These are phyloP conservation scores for Sisymbrium irio DNA, from an alignment of 345 rosid species.

Conservation along the genomic window DNA sequence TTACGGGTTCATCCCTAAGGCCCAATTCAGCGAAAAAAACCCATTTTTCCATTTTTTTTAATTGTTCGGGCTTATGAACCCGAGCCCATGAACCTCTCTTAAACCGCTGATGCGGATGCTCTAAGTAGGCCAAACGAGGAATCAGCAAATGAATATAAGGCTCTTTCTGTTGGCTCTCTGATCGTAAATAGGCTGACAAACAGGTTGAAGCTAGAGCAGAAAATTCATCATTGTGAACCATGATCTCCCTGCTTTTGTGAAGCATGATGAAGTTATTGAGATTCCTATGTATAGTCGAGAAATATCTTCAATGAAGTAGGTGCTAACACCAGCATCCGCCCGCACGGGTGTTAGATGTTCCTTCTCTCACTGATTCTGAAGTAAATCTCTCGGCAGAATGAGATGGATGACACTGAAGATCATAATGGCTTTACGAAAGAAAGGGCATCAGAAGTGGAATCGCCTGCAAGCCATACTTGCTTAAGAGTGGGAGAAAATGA, in stretches of 20 bases:
- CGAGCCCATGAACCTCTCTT: no score
- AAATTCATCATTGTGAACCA: background rate
- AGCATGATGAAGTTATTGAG: conserved; percentile 38
- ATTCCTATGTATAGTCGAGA: conserved; percentile 24
- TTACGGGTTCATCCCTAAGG: no score
- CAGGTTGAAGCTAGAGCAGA: no score
- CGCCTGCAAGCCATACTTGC: conserved; percentile 25
- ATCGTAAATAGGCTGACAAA: no score
- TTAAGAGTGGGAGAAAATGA: conserved; percentile 33
- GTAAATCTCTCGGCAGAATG: conserved; percentile 26
- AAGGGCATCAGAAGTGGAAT: conserved; percentile 20
- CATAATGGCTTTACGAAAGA: conserved; percentile 19
- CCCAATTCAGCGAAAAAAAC: no score
- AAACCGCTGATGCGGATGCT: no score
- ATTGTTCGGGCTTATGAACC: no score
- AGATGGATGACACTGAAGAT: conserved; percentile 31
- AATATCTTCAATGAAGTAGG: conserved; percentile 23
- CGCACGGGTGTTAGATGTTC: conserved; percentile 20
- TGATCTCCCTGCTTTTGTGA: conserved; percentile 31
- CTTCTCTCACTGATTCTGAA: conserved; percentile 26
- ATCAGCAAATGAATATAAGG: no score
- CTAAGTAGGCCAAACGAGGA: background rate
- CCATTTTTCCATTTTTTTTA: no score
- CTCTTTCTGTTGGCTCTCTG: no score
- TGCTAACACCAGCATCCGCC: conserved; percentile 23